Conservation (phyloP, 2,329 filamentous ascomycete genomes). For the Apiospora arundinis region DNA sequence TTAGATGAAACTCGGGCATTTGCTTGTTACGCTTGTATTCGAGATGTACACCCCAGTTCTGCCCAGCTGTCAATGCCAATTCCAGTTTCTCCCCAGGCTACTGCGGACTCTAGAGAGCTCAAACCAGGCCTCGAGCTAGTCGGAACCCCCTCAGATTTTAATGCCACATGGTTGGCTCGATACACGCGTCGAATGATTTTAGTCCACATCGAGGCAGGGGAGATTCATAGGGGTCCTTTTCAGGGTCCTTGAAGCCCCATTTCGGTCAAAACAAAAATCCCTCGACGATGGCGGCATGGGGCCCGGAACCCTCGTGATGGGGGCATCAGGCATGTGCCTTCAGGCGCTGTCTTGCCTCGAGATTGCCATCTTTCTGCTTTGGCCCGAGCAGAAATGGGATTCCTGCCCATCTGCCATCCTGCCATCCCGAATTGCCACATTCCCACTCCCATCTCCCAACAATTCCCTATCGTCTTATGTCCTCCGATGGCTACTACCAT, state of each 20-base stretch:
- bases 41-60: neutral
- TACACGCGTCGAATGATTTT: neutral
- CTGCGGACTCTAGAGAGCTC: neutral
- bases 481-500: neutral
- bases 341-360: neutral
- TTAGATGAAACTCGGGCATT: neutral
- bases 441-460: neutral
- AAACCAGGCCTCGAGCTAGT: neutral
- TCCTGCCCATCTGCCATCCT: slow-evolving; percentile 11
- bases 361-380: neutral
- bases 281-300: slow-evolving; percentile 1
- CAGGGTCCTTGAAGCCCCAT: neutral
- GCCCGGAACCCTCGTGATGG: slow-evolving; percentile 5
- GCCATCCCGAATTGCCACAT: slow-evolving; percentile 15
- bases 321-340: neutral
- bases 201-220: slow-evolving; percentile 13
- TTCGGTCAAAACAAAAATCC: neutral
- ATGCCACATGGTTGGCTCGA: slow-evolving; percentile 18
- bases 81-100: neutral
- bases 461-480: neutral
- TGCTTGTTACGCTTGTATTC: neutral
- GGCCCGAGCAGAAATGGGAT: slow-evolving; percentile 1
- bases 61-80: too few species aligned
- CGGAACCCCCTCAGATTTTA: neutral
- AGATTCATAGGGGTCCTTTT: neutral